Base-by-base conservation (phyloP, 83 land plant species). In the Picea mariana region DNA sequence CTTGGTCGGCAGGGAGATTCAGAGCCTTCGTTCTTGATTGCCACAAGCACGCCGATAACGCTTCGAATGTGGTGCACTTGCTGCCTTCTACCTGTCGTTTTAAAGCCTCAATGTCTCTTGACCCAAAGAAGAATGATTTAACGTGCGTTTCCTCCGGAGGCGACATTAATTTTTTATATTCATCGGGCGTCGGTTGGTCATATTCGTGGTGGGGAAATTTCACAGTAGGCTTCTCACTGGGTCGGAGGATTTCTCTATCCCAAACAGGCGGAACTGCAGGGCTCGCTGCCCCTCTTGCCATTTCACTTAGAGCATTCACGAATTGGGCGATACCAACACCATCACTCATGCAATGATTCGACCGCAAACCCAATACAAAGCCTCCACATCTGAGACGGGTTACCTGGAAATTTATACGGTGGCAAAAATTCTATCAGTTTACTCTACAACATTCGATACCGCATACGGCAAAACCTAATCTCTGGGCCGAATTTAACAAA, bases 201-300 rank as follows among this genome's bases (percentile, higher is more conserved):
- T 80, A 84, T 52, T 84, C 86, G 2, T 27, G 83, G 23, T 84
- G 86, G 78, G 82, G 64, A 59, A 67, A 72, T 12, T 82, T 59
- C 38, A 75, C 62, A 18, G 1, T 6, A 16, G 83, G 58, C 38
- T 77, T 77, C 20, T 63, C 59, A 1, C 78, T 21, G 15, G 78
- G 83, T n/a, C 44, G 59, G 24, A 82, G 79, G 59, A 75, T 4
- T 23, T 82, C 79, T n/a, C 83, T 26, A 16, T 47, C 26, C 81
- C 87, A 66, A 31, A 75, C 26, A 1, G 91, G 93, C 1, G 18
- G 83, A 7, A 87, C 76, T 13, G 93, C 81, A n/a, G 90, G 89
- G 12, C 42, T 81, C 2, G 60, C 15, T 1, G 78, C 82, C 5
- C 91, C 91, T 3, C 84, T 80, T 23, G 80, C 76, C 60, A 81